Conservation (phyloP, 805 yeast species). For the Metschnikowia gelsemii region DNA sequence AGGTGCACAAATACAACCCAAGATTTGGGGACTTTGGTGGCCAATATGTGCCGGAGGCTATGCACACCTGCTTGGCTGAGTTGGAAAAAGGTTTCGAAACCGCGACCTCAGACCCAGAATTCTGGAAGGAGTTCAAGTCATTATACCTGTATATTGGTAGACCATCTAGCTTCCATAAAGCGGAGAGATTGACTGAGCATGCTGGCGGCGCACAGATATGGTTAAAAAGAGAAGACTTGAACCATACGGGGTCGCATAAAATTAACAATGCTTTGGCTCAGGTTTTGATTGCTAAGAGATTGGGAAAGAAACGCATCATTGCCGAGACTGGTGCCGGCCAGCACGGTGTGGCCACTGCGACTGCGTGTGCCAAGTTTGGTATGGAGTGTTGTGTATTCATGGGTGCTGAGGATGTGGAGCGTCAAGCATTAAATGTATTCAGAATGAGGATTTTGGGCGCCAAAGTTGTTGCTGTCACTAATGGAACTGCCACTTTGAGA, state of each 20-base stretch:
- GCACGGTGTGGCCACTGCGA: constrained; percentile 91
- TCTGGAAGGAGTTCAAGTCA: constrained; percentile 89
- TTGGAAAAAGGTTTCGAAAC: constrained; percentile 83
- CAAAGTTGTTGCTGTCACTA: constrained; percentile 85
- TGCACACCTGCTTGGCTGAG: constrained; percentile 87
- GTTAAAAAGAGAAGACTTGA: constrained; percentile 96
- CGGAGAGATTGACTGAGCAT: constrained; percentile 82
- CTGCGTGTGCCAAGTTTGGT: constrained; percentile 92
- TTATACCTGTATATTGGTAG: constrained; percentile 93
- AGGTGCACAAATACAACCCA: constrained; percentile 66
- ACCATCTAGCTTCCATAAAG: constrained; percentile 89
- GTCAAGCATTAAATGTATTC: constrained; percentile 97
- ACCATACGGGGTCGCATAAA: constrained; percentile 87
- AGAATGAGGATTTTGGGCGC: constrained; percentile 98
- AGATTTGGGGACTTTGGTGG: constrained; percentile 97
- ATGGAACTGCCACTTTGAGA: constrained; percentile 93
- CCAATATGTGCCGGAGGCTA: constrained; percentile 96
- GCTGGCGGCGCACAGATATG: constrained; percentile 93
- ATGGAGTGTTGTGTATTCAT: constrained; percentile 89
- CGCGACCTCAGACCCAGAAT: constrained; percentile 83
- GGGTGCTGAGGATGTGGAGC: constrained; percentile 99
- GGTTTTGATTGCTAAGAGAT: constrained; percentile 72
- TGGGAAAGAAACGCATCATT: constrained; percentile 73
- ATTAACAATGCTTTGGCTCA: constrained; percentile 84
- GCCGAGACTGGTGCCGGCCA: constrained; percentile 95